Evolutionary conservation across 1,284 basidiomycete species (phyloP).

Genomic region (Cryptococcus sp.): DNA sequence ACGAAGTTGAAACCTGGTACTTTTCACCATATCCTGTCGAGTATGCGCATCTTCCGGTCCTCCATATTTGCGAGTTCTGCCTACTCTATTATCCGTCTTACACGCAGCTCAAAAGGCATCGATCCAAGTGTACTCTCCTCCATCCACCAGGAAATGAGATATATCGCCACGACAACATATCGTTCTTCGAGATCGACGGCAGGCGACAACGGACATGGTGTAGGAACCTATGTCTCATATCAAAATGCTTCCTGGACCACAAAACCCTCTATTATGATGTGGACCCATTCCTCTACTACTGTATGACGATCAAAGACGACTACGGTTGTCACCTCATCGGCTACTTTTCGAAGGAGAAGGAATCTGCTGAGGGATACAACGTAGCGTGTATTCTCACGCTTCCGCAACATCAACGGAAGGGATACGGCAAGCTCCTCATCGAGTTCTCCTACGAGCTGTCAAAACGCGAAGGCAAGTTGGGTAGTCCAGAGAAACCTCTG

Average conservation of each 20-base stretch:
- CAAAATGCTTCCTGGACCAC: constrained; percentile 98
- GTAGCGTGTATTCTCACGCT: constrained; percentile 98
- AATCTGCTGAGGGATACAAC: constrained; percentile 96
- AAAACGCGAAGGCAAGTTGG: constrained; percentile 94
- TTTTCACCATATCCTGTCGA: constrained; percentile 99
- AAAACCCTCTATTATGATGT: constrained; percentile 99
- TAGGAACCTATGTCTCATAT: constrained; percentile 92
- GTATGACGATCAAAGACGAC: constrained; percentile 92
- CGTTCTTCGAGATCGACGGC: constrained; percentile 98
- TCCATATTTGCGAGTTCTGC: constrained; percentile 99
- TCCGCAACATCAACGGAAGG: constrained; percentile 94
- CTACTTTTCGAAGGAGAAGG: constrained; percentile 99
- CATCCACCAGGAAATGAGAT: constrained; percentile 99
- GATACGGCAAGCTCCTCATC: constrained; percentile 93
- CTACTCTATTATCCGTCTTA: constrained; percentile 83
- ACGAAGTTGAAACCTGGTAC: constrained; percentile 99
- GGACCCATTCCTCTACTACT: constrained; percentile 99
- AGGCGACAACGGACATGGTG: constrained; percentile 95
- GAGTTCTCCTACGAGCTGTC: constrained; percentile 98
- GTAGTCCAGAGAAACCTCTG: constrained; percentile 96
- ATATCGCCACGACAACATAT: constrained; percentile 93
- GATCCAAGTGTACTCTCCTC: constrained; percentile 85
- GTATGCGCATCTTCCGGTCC: constrained; percentile 89
- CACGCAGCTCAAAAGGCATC: constrained; percentile 87
- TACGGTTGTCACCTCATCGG: constrained; percentile 92